These are phyloP conservation scores for Fusarium miscanthi DNA, from an alignment of 2,329 filamentous ascomycete genomes.

Conservation along the genomic window DNA sequence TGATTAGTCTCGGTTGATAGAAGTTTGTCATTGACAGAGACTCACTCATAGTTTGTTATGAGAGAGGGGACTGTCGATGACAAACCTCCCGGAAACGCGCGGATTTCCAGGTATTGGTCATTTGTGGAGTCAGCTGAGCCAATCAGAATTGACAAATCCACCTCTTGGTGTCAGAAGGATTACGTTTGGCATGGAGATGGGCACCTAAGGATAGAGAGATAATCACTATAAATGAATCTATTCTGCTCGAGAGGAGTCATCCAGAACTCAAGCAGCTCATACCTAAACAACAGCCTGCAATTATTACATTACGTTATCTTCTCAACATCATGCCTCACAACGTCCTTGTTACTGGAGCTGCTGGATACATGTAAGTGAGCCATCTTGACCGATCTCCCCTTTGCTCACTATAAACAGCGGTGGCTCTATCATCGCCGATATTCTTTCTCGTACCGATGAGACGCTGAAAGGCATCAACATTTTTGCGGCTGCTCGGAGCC, in stretches of 20 bases:
- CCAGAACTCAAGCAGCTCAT: accelerated
- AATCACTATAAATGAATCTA: neutral
- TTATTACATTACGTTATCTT: too few species aligned
- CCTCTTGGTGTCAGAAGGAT: too few species aligned
- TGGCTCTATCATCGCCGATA: slow-evolving; percentile 51
- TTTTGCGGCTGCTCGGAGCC: slow-evolving; percentile 49
- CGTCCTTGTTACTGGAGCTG: slow-evolving; percentile 51
- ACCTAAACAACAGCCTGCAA: neutral
- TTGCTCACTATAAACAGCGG: slow-evolving; percentile 40
- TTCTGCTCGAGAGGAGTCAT: accelerated
- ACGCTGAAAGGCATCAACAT: slow-evolving; percentile 42
- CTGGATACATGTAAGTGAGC: slow-evolving; percentile 48
- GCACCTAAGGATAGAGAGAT: neutral
- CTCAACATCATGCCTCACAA: slow-evolving; percentile 38
- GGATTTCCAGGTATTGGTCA: slow-evolving; percentile 12
- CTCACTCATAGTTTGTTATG: too few species aligned
- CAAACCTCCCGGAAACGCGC: slow-evolving; percentile 8
- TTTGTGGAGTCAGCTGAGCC: neutral
- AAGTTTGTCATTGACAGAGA: neutral
- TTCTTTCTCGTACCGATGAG: slow-evolving; percentile 39
- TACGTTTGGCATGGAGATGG: neutral
- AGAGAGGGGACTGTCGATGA: neutral
- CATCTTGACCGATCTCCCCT: neutral
- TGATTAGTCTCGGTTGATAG: too few species aligned
- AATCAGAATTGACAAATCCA: neutral